These are phyloP conservation scores for Fragaria vesca DNA, from an alignment of 306 rosid species.

Conservation along the genomic window DNA sequence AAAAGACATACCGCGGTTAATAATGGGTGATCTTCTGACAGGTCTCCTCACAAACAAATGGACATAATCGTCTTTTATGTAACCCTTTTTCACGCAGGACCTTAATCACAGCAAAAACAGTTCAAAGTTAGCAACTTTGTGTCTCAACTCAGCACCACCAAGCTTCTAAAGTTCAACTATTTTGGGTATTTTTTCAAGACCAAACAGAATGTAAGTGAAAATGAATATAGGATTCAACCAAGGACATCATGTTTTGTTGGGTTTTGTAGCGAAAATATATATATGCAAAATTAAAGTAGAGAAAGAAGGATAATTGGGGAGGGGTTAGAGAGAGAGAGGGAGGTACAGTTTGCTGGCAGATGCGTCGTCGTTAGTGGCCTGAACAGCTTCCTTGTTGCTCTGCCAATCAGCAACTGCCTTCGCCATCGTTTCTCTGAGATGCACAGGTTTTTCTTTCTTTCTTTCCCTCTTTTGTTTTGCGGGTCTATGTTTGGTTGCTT, in stretches of 20 bases:
- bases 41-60: conserved; percentile 87
- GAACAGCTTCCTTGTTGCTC: conserved; percentile 61
- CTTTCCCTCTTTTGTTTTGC: no score
- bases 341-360: conserved; percentile 67
- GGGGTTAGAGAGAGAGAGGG: background rate
- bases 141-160: background rate
- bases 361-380: conserved; percentile 79
- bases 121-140: conserved; percentile 20
- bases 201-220: background rate
- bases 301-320: background rate
- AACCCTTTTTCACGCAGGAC: conserved; percentile 93
- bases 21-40: conserved; percentile 90
- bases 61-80: conserved; percentile 87
- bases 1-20: conserved; percentile 69
- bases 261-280: background rate
- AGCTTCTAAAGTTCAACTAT: background rate
- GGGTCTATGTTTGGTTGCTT: no score
- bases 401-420: conserved; percentile 40
- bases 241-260: background rate
- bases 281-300: background rate
- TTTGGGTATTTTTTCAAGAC: background rate
- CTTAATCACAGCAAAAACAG: conserved; percentile 34
- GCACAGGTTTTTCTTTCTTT: no score
- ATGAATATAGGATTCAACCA: background rate
- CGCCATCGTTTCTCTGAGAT: conserved; percentile 25